Conservation (phyloP, 192 early-diverging fungal species). For the Coemansia sp. region DNA sequence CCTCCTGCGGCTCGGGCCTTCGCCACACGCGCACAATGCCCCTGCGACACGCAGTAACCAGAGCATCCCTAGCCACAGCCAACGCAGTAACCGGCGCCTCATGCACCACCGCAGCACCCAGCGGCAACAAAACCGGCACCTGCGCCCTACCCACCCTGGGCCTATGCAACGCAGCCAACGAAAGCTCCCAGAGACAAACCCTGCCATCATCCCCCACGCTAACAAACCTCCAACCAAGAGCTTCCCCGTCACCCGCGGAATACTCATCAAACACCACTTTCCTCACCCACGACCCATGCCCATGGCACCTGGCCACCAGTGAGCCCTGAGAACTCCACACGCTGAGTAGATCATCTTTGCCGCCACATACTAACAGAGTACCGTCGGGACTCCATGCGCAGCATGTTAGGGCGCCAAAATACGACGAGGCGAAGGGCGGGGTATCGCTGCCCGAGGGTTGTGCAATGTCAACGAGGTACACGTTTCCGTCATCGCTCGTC, state of each 20-base stretch:
- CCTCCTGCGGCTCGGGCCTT: conserved; percentile 54
- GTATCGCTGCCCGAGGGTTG: no score
- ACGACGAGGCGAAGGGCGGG: conserved; percentile 72
- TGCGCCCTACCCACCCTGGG: conserved; percentile 57
- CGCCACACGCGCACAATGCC: conserved; percentile 76
- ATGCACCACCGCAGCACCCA: conserved; percentile 67
- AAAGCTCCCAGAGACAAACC: conserved; percentile 94
- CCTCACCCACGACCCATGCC: conserved; percentile 89
- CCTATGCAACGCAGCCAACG: conserved; percentile 67
- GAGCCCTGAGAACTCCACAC: conserved; percentile 81
- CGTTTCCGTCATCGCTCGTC: conserved; percentile 70
- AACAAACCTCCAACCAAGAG: conserved; percentile 82
- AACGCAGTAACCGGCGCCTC: conserved; percentile 60
- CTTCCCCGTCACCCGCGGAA: conserved; percentile 67
- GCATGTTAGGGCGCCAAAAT: conserved; percentile 86
- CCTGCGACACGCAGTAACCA: conserved; percentile 70
- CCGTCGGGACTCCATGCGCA: conserved; percentile 90
- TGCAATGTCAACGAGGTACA: conserved; percentile 75
- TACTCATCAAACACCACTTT: conserved; percentile 81
- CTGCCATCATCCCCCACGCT: conserved; percentile 88
- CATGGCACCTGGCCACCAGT: conserved; percentile 85
- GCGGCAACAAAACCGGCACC: conserved; percentile 70
- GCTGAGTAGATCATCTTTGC: conserved; percentile 90
- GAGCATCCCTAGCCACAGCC: conserved; percentile 63
- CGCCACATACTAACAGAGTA: conserved; percentile 77